phyloP scores from a whole-genome alignment of 176 grass and related monocot genomes.

The Musa schizocarpa region DNA sequence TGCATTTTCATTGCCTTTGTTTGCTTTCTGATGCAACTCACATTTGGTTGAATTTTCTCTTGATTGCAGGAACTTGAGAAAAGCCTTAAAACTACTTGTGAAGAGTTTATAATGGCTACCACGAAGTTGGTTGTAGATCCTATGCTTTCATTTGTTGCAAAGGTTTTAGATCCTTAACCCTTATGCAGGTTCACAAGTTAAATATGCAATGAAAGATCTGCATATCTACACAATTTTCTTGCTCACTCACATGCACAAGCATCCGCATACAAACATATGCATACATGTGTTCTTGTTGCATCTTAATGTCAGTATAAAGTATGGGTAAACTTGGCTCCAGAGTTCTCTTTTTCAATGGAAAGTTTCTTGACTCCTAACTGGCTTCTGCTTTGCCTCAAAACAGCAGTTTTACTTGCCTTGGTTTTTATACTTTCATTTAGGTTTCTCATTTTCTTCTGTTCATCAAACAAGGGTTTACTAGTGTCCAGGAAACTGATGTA shows the following conservation, averaged over 20 bases:
- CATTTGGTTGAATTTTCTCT: constrained; percentile 9
- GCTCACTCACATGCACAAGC: not conserved
- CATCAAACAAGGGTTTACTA: no score
- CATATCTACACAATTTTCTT: not conserved
- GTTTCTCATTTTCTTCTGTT: not conserved
- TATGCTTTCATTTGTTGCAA: constrained; percentile 97
- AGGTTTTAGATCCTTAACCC: constrained; percentile 34
- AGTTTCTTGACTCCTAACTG: not conserved
- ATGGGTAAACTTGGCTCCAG: no score
- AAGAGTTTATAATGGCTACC: constrained; percentile 97
- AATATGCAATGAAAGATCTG: not conserved
- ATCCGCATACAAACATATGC: no score
- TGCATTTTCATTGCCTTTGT: not conserved
- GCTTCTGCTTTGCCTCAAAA: not conserved
- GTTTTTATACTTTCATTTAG: not conserved
- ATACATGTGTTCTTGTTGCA: no score
- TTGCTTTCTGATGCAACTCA: not conserved
- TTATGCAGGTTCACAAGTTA: not conserved
- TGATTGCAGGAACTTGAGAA: constrained; percentile 86
- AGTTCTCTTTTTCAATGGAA: no score
- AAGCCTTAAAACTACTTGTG: constrained; percentile 81
- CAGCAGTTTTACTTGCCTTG: not conserved
- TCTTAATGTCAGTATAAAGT: no score
- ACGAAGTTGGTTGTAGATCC: constrained; percentile 95
- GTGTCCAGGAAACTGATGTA: no score